Base-by-base conservation (phyloP, 2,329 filamentous ascomycete species). In the Verticillium longisporum region DNA sequence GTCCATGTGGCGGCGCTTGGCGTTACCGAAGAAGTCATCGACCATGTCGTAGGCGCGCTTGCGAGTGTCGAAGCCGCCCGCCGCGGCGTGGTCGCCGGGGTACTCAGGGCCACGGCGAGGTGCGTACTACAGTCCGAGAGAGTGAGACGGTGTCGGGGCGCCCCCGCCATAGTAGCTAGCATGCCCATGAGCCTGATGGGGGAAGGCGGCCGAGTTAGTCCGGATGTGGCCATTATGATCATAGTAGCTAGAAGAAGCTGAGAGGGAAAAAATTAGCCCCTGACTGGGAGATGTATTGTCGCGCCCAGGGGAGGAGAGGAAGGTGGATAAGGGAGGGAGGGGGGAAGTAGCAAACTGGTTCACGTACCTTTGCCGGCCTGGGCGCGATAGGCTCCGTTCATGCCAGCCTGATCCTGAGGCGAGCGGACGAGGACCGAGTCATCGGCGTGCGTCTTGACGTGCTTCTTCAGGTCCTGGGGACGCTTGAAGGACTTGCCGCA, bases 401-500 rank as follows among this genome's bases (percentile, higher is more conserved):
- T 74, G 64, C 77, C 78, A n/a, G 74, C 76, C 63, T 81, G 79
- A 63, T 86, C 83, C 67, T 79, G 79, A 33, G 77, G 77, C 15
- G 79, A 76, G 55, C 83, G 78, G 32, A 83, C 78, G 53, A 88
- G 80, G 50, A 96, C 91, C 50, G 92, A 96, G 77, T 97, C 94
- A 72, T 98, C 94, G 69, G 94, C 94, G 73, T 98, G 94, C 4
- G 94, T 98, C 87, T 98, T 99, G 77, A 98, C 92, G 75, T 99
- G 95, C 82, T 99, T 99, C 87, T 99, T 98, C 70, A 99, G 77
- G 80, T 99, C 95, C 79, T 99, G 95, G 2, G 95, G 95, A 37
- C 95, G 90, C 86, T 99, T 99, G 84, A 99, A 99, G 1, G 93
- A 93, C 82, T 99, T 99, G 73, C 92, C 92, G 73, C 95, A 99